phyloP scores from a whole-genome alignment of 1,284 basidiomycete genomes.

The Sanguinoderma infundibulare region DNA sequence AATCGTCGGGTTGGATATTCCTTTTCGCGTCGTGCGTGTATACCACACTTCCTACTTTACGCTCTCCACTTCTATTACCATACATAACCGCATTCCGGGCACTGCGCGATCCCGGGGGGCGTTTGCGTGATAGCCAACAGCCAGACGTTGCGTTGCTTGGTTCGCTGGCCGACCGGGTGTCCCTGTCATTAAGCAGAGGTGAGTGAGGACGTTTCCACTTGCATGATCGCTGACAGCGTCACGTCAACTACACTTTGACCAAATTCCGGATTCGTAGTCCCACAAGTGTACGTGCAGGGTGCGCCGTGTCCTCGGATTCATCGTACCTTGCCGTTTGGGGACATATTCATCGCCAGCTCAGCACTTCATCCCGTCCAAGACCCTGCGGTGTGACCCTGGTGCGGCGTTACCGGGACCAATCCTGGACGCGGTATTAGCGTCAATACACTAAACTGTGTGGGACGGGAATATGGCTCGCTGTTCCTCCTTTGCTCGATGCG shows the following conservation, averaged over 20 bases:
- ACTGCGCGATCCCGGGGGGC: neutral
- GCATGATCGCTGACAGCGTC: neutral
- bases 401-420: constrained; percentile 3
- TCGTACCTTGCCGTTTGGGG: neutral
- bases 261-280: neutral
- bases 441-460: neutral
- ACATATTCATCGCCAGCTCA: neutral
- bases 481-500: neutral
- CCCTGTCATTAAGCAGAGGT: neutral
- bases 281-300: neutral
- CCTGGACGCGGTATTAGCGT: neutral
- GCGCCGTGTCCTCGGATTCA: neutral
- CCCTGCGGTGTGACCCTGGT: neutral
- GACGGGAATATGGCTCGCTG: neutral
- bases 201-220: neutral
- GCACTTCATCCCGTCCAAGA: too few relatives aligned
- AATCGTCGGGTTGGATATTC: neutral
- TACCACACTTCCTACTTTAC: neutral
- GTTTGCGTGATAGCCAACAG: neutral
- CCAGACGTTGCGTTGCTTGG: neutral
- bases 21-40: neutral
- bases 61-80: neutral
- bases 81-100: neutral
- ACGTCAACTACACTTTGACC: neutral
- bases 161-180: neutral